Base-by-base conservation (phyloP, 441 rosid species). In the Populus hybrid region DNA sequence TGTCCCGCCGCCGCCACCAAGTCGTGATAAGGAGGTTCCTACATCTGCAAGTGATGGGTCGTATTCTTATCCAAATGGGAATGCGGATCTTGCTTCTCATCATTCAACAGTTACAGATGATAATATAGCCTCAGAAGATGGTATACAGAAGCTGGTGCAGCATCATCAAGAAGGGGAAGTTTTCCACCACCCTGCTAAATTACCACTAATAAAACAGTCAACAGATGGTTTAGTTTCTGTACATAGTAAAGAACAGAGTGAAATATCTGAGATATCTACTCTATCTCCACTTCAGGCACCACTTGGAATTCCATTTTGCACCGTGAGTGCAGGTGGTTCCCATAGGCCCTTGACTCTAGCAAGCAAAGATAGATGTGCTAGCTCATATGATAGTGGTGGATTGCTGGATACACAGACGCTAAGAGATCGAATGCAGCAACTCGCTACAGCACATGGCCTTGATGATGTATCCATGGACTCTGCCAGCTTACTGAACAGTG, bases 401-500 rank as follows among this genome's bases (percentile, higher is more conserved):
- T 84, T 93, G 84, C 81, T 83, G 70, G 91, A 85, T 46, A 76
- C 88, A 34, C 89, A 84, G 83, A 87, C 81, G 8, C 79, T 93
- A 78, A 85, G 87, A 85, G 88, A 88, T 74, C 87, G 88, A 23
- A 92, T 93, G 93, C 90, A 89, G 76, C 91, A 84, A 73, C 85
- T 89, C 68, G 90, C 91, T n/a, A 81, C 70, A 65, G 85, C 81
- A 14, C 94, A 92, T 81, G 97, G 94, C 78, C 87, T 92, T 69
- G 89, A 80, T 61, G 95, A 86, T 40, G 94, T 92, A 76, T 92
- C 97, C 9, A 6, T 85, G 76, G 97, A 92, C 75, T 88, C 90
- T 77, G 87, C 93, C 76, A 88, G 81, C 78, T 72, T 86, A 70
- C 82, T 93, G 81, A 90, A 88, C 78, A 80, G 67, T 76, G 76